Conservation (phyloP, 306 rosid genomes). For the Sechiopsis laciniata region DNA sequence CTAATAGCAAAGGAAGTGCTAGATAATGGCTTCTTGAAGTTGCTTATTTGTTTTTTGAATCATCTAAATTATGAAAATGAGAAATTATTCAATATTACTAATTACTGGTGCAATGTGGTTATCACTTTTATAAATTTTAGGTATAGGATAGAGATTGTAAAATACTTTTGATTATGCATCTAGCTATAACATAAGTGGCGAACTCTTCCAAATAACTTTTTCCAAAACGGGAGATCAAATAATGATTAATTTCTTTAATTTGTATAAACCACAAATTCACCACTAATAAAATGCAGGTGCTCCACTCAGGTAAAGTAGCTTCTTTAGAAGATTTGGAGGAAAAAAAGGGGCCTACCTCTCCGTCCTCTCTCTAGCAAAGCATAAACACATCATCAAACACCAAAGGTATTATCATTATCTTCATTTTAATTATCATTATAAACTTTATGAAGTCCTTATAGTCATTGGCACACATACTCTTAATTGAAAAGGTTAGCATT, state of each 20-base stretch:
- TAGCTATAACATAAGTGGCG: neutral
- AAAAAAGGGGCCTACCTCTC: conserved; percentile 2
- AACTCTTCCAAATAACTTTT: neutral
- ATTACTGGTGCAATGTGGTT: neutral
- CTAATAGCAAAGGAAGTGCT: neutral
- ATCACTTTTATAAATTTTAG: conserved; percentile 8
- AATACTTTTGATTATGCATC: conserved; percentile 8
- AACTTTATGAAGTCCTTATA: conserved; percentile 13
- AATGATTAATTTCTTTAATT: conserved; percentile 20
- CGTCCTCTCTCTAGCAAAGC: conserved; percentile 11
- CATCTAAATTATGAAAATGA: neutral
- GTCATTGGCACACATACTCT: conserved; percentile 18
- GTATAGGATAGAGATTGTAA: neutral
- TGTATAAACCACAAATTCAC: conserved; percentile 14
- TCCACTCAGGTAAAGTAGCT: conserved; percentile 21
- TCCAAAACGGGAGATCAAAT: conserved; percentile 17
- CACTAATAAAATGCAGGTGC: conserved; percentile 25
- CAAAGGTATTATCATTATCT: conserved; percentile 15
- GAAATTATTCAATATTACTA: neutral
- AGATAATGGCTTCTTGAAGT: neutral
- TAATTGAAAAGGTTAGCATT: conserved; percentile 15
- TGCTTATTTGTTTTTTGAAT: neutral
- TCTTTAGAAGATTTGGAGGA: conserved; percentile 16
- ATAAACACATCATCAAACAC: conserved; percentile 22
- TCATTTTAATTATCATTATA: conserved; percentile 16